Percentiles rank a stretch among this genome's conserved stretches.
Conservation (phyloP, 2,329 filamentous ascomycete genomes). For the Aspergillus sp. region DNA sequence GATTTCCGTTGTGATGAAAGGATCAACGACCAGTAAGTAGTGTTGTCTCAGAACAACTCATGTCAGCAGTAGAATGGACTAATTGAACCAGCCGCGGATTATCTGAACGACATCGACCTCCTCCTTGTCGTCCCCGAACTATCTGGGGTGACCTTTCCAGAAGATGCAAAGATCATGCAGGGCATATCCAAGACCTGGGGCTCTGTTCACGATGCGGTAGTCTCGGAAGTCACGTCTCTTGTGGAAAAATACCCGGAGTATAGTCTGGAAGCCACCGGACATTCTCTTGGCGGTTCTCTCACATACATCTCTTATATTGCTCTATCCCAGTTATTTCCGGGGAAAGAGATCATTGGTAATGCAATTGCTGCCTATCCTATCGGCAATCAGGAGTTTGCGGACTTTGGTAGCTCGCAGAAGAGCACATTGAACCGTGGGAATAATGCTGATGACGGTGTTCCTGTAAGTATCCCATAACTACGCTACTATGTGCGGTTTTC, state of each 20-base stretch:
- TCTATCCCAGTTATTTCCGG: constrained; percentile 24
- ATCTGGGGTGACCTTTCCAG: constrained; percentile 23
- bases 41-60: too few species aligned
- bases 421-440: constrained; percentile 23
- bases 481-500: background rate
- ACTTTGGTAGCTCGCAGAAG: constrained; percentile 16
- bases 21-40: constrained; percentile 20
- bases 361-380: constrained; percentile 28
- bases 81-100: constrained; percentile 9
- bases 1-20: constrained; percentile 25
- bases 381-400: constrained; percentile 21
- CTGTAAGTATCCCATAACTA: constrained; percentile 10
- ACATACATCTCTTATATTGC: constrained; percentile 28
- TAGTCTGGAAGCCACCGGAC: constrained; percentile 23
- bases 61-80: background rate
- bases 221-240: constrained; percentile 20
- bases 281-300: constrained; percentile 25
- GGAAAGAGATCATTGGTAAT: constrained; percentile 22
- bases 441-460: constrained; percentile 21
- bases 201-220: constrained; percentile 22
- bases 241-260: constrained; percentile 22
- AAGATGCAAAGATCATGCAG: constrained; percentile 20
- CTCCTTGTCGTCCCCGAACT: constrained; percentile 17
- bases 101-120: constrained; percentile 23
- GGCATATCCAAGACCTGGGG: constrained; percentile 23